Evolutionary conservation across 2,329 filamentous ascomycete genomes (phyloP).

Genomic region (Calonectria henricotiae): DNA sequence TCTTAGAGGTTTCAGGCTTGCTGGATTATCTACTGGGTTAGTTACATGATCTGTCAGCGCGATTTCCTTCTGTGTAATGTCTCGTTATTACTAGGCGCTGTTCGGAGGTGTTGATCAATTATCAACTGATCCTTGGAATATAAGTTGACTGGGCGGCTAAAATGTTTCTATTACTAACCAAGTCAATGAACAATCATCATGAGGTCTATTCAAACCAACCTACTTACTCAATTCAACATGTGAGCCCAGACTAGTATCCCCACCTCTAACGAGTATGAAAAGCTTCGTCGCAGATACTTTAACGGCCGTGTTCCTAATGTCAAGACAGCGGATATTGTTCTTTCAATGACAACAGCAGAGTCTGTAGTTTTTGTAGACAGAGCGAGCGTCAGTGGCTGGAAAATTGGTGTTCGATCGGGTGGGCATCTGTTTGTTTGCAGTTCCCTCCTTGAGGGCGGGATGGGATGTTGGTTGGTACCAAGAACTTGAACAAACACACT

Average conservation of each 20-base stretch:
- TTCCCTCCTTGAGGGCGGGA: neutral
- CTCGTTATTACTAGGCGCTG: too few relatives aligned
- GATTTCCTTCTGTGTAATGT: too few relatives aligned
- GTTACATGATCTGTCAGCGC: too few relatives aligned
- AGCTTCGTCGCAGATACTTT: neutral
- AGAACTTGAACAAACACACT: neutral
- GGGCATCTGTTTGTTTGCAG: neutral
- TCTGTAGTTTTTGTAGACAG: neutral
- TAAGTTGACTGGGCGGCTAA: too few relatives aligned
- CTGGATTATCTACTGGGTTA: too few relatives aligned
- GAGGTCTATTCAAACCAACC: neutral
- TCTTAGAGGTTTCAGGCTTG: too few relatives aligned
- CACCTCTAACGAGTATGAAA: neutral
- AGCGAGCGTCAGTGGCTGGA: neutral
- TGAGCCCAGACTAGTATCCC: neutral
- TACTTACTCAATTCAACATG: neutral
- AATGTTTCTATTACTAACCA: too few relatives aligned
- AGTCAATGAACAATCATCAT: neutral
- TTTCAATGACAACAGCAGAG: neutral
- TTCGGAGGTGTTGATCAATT: too few relatives aligned
- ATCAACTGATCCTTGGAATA: too few relatives aligned
- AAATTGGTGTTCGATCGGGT: neutral
- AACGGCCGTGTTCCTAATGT: neutral
- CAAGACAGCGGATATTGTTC: neutral
- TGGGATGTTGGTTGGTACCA: neutral